These are phyloP conservation scores for Lodderomyces jiufengensis DNA, from an alignment of 1,139 yeast genomes.

Conservation along the genomic window DNA sequence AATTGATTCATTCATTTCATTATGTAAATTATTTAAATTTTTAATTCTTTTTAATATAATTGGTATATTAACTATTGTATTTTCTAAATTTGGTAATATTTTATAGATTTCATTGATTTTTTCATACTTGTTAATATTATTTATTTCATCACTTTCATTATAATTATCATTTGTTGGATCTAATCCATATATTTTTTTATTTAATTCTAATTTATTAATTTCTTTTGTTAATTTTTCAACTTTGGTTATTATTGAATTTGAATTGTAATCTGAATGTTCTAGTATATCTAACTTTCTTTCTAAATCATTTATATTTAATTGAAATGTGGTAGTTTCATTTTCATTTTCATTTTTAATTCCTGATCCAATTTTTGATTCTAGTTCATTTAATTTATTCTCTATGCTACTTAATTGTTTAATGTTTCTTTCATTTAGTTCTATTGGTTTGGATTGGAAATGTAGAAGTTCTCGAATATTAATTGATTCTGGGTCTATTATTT, in stretches of 20 bases:
- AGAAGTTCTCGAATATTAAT: no score
- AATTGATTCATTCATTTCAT: slow-evolving; percentile 30
- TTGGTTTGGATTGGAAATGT: no score
- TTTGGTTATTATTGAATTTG: slow-evolving; percentile 18
- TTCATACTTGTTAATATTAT: slow-evolving; percentile 7
- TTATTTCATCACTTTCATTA: slow-evolving; percentile 3
- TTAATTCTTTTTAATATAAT: slow-evolving; percentile 40
- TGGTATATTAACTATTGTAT: slow-evolving; percentile 35
- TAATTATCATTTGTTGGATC: slow-evolving; percentile 1
- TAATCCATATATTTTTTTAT: slow-evolving; percentile 14
- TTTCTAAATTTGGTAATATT: slow-evolving; percentile 35
- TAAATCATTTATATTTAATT: slow-evolving; percentile 30
- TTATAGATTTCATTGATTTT: slow-evolving; percentile 38
- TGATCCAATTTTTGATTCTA: slow-evolving; percentile 18
- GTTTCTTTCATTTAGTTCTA: neutral
- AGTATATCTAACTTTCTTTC: slow-evolving; percentile 35
- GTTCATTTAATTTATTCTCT: slow-evolving; percentile 22
- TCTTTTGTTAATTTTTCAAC: slow-evolving; percentile 16
- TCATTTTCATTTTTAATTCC: slow-evolving; percentile 17
- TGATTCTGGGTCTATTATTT: no score
- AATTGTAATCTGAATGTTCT: slow-evolving; percentile 31
- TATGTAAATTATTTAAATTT: slow-evolving; percentile 43
- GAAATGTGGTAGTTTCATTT: slow-evolving; percentile 18
- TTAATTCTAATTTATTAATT: slow-evolving; percentile 17
- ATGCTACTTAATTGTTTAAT: slow-evolving; percentile 9